Evolutionary conservation across 257 asterid species (phyloP).

Genomic region (Rauvolfia tetraphylla): DNA sequence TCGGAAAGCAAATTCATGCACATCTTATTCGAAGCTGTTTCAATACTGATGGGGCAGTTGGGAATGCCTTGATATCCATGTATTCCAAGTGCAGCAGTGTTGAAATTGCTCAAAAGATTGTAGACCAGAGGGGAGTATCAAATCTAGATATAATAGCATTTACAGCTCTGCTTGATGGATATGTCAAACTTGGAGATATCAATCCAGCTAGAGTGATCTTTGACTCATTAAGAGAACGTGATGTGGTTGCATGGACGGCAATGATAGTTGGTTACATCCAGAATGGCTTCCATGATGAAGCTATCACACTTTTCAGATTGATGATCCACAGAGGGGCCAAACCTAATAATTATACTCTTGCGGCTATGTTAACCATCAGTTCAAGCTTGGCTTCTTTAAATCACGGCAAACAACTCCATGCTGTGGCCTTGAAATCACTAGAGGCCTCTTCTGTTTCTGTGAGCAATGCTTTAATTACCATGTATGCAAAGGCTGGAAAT

Average conservation of each 20-base stretch:
- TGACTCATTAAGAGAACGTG: constrained; percentile 54
- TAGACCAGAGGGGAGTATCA: constrained; percentile 36
- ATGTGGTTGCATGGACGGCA: constrained; percentile 91
- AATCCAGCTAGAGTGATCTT: constrained; percentile 77
- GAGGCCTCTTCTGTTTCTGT: constrained; percentile 57
- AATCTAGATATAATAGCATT: constrained; percentile 57
- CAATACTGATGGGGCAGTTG: constrained; percentile 53
- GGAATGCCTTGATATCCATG: constrained; percentile 72
- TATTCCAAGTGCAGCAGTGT: constrained; percentile 72
- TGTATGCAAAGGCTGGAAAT: constrained; percentile 82
- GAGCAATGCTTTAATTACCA: constrained; percentile 69
- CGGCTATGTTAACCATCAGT: constrained; percentile 63
- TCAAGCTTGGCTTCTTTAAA: constrained; percentile 70
- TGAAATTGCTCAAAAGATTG: constrained; percentile 47
- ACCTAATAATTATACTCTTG: constrained; percentile 77
- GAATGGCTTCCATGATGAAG: constrained; percentile 54
- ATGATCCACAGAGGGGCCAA: constrained; percentile 55
- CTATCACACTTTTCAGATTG: constrained; percentile 56
- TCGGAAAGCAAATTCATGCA: constrained; percentile 75
- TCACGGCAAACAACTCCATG: constrained; percentile 78
- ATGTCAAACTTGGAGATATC: constrained; percentile 67
- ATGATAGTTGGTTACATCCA: constrained; percentile 81
- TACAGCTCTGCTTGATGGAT: constrained; percentile 80
- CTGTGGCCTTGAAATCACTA: constrained; percentile 54
- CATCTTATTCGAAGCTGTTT: constrained; percentile 50